Evolutionary conservation across 768 basidiomycete species (phyloP).

Genomic region (Leccinum rimulosum): DNA sequence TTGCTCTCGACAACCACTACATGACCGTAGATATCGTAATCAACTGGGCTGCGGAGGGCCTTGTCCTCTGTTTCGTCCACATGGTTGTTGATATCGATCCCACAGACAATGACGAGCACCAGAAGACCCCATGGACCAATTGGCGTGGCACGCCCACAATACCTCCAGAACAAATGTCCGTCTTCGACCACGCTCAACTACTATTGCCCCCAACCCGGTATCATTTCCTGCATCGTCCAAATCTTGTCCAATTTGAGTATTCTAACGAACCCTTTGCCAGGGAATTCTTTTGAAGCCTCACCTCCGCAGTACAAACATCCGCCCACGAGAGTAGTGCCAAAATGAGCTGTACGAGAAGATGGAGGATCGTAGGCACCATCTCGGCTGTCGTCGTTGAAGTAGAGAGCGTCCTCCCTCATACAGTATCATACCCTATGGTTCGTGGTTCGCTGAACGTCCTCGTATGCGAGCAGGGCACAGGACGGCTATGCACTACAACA

Average conservation of each 20-base stretch:
- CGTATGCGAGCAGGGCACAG: slow-evolving; percentile 26
- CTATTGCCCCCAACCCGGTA: slow-evolving; percentile 49
- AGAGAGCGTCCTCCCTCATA: slow-evolving; percentile 65
- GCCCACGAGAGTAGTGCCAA: slow-evolving; percentile 65
- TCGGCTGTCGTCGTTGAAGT: slow-evolving; percentile 60
- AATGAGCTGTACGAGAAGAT: slow-evolving; percentile 84
- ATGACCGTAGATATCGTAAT: slow-evolving; percentile 88
- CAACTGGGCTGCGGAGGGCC: slow-evolving; percentile 83
- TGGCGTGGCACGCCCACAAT: slow-evolving; percentile 82
- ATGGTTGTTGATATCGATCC: slow-evolving; percentile 70
- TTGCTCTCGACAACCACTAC: slow-evolving; percentile 68
- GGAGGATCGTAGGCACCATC: slow-evolving; percentile 69
- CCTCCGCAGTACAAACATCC: slow-evolving; percentile 57
- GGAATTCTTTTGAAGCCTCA: slow-evolving; percentile 51
- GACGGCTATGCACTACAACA: slow-evolving; percentile 26
- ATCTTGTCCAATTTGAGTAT: slow-evolving; percentile 57
- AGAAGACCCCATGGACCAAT: slow-evolving; percentile 79
- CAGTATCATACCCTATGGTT: slow-evolving; percentile 72
- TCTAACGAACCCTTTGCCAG: slow-evolving; percentile 41
- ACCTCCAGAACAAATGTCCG: slow-evolving; percentile 52
- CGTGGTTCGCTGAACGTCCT: slow-evolving; percentile 37
- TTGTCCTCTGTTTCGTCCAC: slow-evolving; percentile 87
- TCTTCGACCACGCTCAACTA: slow-evolving; percentile 56
- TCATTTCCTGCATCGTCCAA: slow-evolving; percentile 71
- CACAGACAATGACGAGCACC: slow-evolving; percentile 69